Evolutionary conservation across 2,329 filamentous ascomycete genomes (phyloP), one percentile per base, ranked within the genome.

Genomic region (Hypoxylon sp.): DNA sequence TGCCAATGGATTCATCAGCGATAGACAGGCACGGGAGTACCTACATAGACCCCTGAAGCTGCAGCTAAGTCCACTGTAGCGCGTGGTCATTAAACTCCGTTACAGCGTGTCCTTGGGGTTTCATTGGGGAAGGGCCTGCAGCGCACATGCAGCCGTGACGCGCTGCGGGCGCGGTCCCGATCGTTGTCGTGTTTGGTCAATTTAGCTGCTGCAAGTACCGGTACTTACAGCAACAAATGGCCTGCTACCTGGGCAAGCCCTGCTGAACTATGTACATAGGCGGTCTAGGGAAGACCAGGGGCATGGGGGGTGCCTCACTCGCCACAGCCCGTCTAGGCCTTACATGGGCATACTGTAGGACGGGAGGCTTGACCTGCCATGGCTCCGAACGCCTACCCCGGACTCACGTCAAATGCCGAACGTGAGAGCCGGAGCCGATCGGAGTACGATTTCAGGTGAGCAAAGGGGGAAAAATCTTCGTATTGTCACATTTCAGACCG

Each of bases 321-420:
- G 64, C 64, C 64, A 64, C 64, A 61, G 35, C 48, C 47, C 43
- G 42, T 60, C 59, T 55, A 58, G 64, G 40, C 51, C 49, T 55
- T 29, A 6, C 26, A 11, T 6, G 26, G 26, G 26, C 6, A 11
- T 29, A 6, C 11, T 29, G 26, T 6, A 11, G 26, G 11, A 50
- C 63, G 61, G 61, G 63, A 60, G 63, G 55, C 63, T 62, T 60
- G 58, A 60, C 56, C 54, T n/a, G n/a, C n/a, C n/a, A n/a, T n/a
- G n/a, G n/a, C n/a, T 23, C 61, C 62, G 60, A 27, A 46, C 10
- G 10, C 13, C 51, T 49, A 49, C 24, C 53, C 53, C 55, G 52
- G 53, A 18, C 48, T 50, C 35, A n/a, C 54, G 48, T 41, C 56
- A 35, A 53, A 42, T 46, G 23, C 48, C 49, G 54, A 48, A 29